Evolutionary conservation across 306 rosid genomes (phyloP).

Genomic region (Ceratonia siliqua): DNA sequence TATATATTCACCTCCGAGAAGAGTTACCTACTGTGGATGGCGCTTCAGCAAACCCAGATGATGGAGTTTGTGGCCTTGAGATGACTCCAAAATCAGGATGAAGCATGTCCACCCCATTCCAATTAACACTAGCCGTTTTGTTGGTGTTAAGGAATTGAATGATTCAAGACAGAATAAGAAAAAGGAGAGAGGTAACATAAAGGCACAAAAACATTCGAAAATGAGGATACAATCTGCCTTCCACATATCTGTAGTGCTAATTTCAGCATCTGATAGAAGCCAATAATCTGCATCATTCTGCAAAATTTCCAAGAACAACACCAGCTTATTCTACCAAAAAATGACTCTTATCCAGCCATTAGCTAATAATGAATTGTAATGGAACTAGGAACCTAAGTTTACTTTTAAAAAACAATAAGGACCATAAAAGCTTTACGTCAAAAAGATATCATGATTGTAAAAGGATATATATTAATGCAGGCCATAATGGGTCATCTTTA

Average conservation of each 20-base stretch:
- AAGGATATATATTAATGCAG: no score
- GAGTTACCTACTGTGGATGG: conserved; percentile 55
- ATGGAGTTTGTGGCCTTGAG: conserved; percentile 54
- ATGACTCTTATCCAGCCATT: no score
- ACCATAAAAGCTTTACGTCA: no score
- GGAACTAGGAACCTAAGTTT: no score
- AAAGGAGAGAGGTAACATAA: conserved; percentile 6
- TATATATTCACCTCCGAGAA: conserved; percentile 48
- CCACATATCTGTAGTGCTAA: conserved; percentile 99
- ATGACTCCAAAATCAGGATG: conserved; percentile 65
- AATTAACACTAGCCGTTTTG: conserved; percentile 65
- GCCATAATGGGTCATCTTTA: no score
- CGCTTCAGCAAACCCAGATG: conserved; percentile 49
- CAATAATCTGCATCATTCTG: conserved; percentile 98
- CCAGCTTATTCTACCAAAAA: no score
- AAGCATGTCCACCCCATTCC: conserved; percentile 78
- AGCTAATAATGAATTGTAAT: no score
- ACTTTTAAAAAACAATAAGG: no score
- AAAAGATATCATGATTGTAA: no score
- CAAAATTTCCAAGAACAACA: no score
- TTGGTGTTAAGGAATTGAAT: conserved; percentile 52
- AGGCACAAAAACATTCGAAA: conserved; percentile 27
- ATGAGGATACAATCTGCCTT: conserved; percentile 84
- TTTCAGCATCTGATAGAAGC: conserved; percentile 94
- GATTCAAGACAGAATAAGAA: not conserved